Percentiles rank a stretch among this genome's conserved stretches.
Evolutionary conservation across 1,284 basidiomycete genomes (phyloP).

Genomic region (Stygiomarasmius scandens): DNA sequence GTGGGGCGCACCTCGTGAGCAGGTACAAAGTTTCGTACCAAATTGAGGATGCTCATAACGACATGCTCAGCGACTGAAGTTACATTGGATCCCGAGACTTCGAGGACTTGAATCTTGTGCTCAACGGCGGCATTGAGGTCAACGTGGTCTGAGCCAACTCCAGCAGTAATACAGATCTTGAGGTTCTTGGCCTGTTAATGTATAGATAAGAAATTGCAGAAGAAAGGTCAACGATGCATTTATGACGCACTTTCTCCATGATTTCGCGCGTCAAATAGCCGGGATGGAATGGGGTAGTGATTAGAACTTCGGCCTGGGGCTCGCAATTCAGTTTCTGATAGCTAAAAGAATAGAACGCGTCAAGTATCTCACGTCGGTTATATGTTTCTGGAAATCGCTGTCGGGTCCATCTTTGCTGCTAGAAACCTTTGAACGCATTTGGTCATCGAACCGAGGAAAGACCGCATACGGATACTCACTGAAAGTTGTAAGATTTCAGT

Average conservation of each 20-base stretch:
- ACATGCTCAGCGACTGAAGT: conserved; percentile 94
- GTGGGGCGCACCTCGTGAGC: conserved; percentile 85
- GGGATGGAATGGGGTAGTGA: conserved; percentile 95
- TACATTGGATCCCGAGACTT: conserved; percentile 85
- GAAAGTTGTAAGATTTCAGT: neutral
- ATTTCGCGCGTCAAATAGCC: conserved; percentile 87
- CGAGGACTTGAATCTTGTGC: conserved; percentile 80
- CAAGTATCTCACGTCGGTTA: conserved; percentile 66
- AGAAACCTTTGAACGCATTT: conserved; percentile 2
- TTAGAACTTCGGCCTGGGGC: conserved; percentile 64
- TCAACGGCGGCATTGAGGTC: conserved; percentile 90
- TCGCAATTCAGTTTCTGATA: neutral
- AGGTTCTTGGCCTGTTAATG: conserved; percentile 77
- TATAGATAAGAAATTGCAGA: no score
- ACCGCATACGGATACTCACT: neutral
- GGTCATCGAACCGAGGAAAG: neutral
- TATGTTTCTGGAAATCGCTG: conserved; percentile 86
- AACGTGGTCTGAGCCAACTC: conserved; percentile 93
- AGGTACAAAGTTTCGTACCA: conserved; percentile 86
- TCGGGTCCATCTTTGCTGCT: conserved; percentile 83
- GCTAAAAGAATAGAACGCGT: no score
- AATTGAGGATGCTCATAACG: conserved; percentile 74
- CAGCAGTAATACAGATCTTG: conserved; percentile 91
- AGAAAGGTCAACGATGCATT: no score
- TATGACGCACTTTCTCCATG: conserved; percentile 55